Evolutionary conservation across 192 early-diverging fungal genomes (phyloP), one percentile per base, ranked within the genome.

Genomic region (Backusella liffmaniae): DNA sequence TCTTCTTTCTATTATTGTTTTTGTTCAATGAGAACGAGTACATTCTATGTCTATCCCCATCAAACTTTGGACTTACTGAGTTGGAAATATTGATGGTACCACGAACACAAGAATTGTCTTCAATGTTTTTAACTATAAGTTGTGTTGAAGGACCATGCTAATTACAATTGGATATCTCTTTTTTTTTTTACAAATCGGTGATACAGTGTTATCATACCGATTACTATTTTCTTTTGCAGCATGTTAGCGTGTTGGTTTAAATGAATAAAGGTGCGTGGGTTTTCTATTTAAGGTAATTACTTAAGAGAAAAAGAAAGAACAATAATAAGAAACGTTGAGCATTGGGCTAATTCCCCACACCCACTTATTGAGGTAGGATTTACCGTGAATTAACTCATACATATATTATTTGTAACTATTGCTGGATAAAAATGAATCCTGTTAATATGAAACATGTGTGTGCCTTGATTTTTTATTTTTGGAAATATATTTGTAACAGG

Each of bases 11-110:
- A 21, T 21, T 56, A n/a, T 56, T 21, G n/a, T 56, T 56, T 56
- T 21, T 56, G 53, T 56, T 56, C 53, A 56, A 56, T 56, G 53
- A 56, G 53, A 56, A 56, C 53, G 53, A 56, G 53, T 56, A 56
- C 21, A 23, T 5, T 56, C 42, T 21, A 21, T 23, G 53, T 21
- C 21, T 10, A 56, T 56, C n/a, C 53, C 53, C 53, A 56, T 56
- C n/a, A 56, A 56, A 56, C 53, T 56, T 2, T 56, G 53, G 21
- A n/a, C 21, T 6, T 53, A 53, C 53, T 56, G 53, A 56, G 53
- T 56, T 56, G 53, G 21, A 56, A 56, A 56, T 8, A 21, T 1
- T 56, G 8, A 21, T 56, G 53, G 53, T 56, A n/a, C n/a, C 53
- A 56, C 53, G n/a, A 56, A 56, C n/a, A 56, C 53, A 56, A 56